These are phyloP conservation scores for Wickerhamomyces ciferrii DNA, from an alignment of 805 yeast genomes.

Conservation along the genomic window DNA sequence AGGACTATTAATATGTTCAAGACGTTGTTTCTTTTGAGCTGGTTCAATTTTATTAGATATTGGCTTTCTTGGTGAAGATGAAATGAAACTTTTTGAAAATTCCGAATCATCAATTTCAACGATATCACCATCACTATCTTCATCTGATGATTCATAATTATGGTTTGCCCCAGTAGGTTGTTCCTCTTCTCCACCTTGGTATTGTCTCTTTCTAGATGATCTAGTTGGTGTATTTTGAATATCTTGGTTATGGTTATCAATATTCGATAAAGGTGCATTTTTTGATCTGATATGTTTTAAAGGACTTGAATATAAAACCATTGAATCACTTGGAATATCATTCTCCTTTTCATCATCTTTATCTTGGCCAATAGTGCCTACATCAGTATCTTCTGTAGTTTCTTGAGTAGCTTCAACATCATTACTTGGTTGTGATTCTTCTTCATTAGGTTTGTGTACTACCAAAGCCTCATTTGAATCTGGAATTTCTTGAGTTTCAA, in stretches of 20 bases:
- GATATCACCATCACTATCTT: not conserved
- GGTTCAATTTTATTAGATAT: not conserved
- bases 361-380: no score
- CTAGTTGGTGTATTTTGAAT: not conserved
- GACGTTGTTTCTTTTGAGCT: not conserved
- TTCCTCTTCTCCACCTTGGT: not conserved
- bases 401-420: not conserved
- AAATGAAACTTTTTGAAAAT: not conserved
- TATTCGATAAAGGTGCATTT: not conserved
- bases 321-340: not conserved
- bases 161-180: not conserved
- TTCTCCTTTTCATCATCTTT: not conserved
- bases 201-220: not conserved
- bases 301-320: not conserved
- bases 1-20: not conserved
- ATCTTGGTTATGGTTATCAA: not conserved
- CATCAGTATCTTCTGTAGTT: not conserved
- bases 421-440: not conserved
- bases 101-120: not conserved
- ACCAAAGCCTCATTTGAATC: not conserved
- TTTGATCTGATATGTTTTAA: not conserved
- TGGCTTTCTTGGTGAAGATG: not conserved
- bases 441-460: no score
- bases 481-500: not conserved
- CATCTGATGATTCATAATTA: not conserved